Base-by-base conservation (phyloP, 169 alveolate species). In the Plasmodium gaboni region DNA sequence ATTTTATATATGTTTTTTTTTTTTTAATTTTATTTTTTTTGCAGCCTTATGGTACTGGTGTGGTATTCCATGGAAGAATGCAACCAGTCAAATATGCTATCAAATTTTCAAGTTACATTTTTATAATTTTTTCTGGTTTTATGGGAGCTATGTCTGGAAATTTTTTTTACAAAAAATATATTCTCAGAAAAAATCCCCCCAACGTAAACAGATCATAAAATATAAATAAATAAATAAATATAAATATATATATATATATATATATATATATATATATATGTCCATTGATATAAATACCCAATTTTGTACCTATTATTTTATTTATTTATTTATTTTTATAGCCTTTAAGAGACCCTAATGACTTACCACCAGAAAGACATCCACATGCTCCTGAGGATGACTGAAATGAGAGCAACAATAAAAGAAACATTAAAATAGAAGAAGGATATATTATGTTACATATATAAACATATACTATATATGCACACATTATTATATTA, bases 71-170 rank as follows among this genome's bases (percentile, higher is more conserved):
- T 80, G 93, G 94, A 64, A 76, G 87, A 42, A 74, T 85, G 44
- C 71, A 92, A 44, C 94, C 89, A 59, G 80, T 94, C 17, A 88
- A 94, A 53, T 94, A 76, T 51, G 88, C 95, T 53, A 83, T 94
- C 24, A 87, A 78, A 51, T 92, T 94, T 63, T 88, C 93, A 70
- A 93, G 94, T 55, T 94, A 94, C 92, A 55, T 94, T 12, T 92
- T 92, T 55, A 61, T 94, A 26, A 89, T 93, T 24, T 71, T 94
- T 57, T 88, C 89, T 44, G 96, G 96, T 44, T 94, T 94, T 69
- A 87, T 94, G 73, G 96, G 96, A 24, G 95, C 95, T 46, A 80
- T 94, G 78, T 92, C 94, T 69, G 96, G 96, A 38, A 94, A 92
- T 76, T 60, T 64, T 71, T 94, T 94, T 92, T 94, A 83, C 32